Percentiles rank a stretch among this genome's conserved stretches.
Conservation (phyloP, 768 basidiomycete genomes). For the Mycena filopes region DNA sequence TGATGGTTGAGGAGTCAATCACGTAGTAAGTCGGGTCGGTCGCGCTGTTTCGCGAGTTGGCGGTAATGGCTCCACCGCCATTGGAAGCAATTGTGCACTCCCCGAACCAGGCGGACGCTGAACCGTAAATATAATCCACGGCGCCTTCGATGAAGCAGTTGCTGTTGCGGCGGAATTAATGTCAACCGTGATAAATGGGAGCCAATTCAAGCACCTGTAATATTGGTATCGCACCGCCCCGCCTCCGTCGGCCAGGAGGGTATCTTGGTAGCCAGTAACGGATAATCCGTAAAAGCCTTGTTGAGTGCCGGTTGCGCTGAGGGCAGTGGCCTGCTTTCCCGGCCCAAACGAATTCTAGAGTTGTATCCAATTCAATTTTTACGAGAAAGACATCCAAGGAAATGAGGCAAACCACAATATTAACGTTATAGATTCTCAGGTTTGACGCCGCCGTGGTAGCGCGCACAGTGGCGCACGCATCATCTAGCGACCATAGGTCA, state of each 20-base stretch:
- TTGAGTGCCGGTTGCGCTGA: conserved; percentile 35
- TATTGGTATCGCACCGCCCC: conserved; percentile 35
- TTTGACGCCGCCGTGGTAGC: conserved; percentile 29
- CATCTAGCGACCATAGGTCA: conserved; percentile 25
- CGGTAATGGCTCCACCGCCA: conserved; percentile 42
- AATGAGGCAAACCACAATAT: conserved; percentile 22
- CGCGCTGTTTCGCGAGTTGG: conserved; percentile 36
- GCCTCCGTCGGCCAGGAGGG: conserved; percentile 39
- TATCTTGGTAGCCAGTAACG: conserved; percentile 41
- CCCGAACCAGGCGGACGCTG: conserved; percentile 42
- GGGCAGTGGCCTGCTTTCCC: conserved; percentile 40
- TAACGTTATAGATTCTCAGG: conserved; percentile 41
- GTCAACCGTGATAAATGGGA: not conserved
- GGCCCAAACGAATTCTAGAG: conserved; percentile 37
- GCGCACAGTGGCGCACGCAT: conserved; percentile 41
- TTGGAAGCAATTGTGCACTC: conserved; percentile 40
- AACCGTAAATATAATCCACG: conserved; percentile 42
- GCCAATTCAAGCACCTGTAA: conserved; percentile 27
- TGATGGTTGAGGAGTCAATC: conserved; percentile 40
- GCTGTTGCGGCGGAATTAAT: conserved; percentile 13
- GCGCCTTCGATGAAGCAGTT: conserved; percentile 43
- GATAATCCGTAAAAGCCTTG: conserved; percentile 41
- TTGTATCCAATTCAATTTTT: too few relatives aligned
- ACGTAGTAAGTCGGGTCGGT: conserved; percentile 41
- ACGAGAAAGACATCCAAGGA: not conserved